Percentiles rank a stretch among this genome's conserved stretches.
These are phyloP conservation scores for Cadophora malorum DNA, from an alignment of 2,329 filamentous ascomycete species.

Conservation along the genomic window DNA sequence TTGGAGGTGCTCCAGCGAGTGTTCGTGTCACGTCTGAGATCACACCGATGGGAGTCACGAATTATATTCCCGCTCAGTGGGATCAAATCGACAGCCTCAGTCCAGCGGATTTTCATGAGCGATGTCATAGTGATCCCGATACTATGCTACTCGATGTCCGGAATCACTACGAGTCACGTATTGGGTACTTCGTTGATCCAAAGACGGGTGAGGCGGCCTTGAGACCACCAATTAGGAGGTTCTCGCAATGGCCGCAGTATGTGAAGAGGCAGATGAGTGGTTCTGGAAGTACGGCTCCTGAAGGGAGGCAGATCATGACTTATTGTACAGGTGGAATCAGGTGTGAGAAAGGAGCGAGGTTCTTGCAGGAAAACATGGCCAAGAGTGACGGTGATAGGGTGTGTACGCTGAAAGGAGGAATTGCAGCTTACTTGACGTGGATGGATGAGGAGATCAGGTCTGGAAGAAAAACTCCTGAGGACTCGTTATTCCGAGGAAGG, in stretches of 20 bases:
- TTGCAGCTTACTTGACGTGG: constrained; percentile 45
- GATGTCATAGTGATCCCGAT: constrained; percentile 33
- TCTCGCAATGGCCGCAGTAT: constrained; percentile 45
- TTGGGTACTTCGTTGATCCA: constrained; percentile 45
- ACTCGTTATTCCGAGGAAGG: constrained; percentile 43
- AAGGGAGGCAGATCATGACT: constrained; percentile 40
- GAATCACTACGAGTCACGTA: constrained; percentile 46
- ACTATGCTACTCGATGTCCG: constrained; percentile 43
- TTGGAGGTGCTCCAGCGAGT: constrained; percentile 36
- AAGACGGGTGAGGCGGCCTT: constrained; percentile 40
- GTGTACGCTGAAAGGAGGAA: constrained; percentile 44
- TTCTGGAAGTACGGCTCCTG: neutral
- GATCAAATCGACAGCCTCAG: constrained; percentile 37
- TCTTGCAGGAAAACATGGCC: constrained; percentile 41
- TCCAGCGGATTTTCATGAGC: constrained; percentile 43
- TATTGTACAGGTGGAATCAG: constrained; percentile 46
- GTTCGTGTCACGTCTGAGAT: constrained; percentile 42
- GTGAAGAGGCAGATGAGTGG: constrained; percentile 38
- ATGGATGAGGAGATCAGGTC: constrained; percentile 44
- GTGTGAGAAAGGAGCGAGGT: constrained; percentile 45
- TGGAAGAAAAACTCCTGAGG: constrained; percentile 38
- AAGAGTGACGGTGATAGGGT: constrained; percentile 36
- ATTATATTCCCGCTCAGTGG: constrained; percentile 43
- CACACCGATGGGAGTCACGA: constrained; percentile 45
- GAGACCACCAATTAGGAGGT: constrained; percentile 43